Evolutionary conservation across 2,329 filamentous ascomycete genomes (phyloP), one percentile per base, ranked within the genome.

Genomic region (Trichoderma hamatum): DNA sequence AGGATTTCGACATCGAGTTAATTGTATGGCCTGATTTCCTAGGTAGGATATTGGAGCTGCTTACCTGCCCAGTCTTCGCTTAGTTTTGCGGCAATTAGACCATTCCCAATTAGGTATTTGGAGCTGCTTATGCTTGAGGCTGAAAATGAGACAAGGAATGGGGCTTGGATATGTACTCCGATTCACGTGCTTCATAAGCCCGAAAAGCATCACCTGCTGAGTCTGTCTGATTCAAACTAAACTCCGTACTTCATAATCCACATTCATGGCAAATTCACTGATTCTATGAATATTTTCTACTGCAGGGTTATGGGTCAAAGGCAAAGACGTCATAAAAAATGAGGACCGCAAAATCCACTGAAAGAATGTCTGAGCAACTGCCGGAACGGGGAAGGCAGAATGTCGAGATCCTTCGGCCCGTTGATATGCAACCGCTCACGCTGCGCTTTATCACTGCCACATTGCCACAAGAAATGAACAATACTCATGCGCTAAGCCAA

Each of bases 41-140:
- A 43, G 34, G 16, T 43, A 14, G 56, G 56, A 28, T 26, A n/a
- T 21, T 59, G 56, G 56, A 59, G 56, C 56, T 59, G 56, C 56
- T 59, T 43, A 59, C 32, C 28, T n/a, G 32, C 55, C 32, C 19
- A 13, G 30, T 5, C 43, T 21, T 49, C 3, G 19, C 5, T n/a
- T 49, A n/a, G n/a, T n/a, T n/a, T n/a, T n/a, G n/a, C 39, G 19
- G n/a, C n/a, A 7, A 9, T 43, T 3, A n/a, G 39, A 43, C 39
- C 19, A n/a, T 43, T 43, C 39, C 39, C 7, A 19, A 43, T 43
- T 9, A 9, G 39, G 39, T 3, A 43, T 43, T 43, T 43, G 39
- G 16, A 43, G 39, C 39, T 43, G 39, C 39, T 43, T 43, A 43
- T 43, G 39, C 19, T 19, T 10, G 39, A 19, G 16, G 36, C 36